Conservation (phyloP, 1,139 yeast genomes). For the Arxiozyma telluris region DNA sequence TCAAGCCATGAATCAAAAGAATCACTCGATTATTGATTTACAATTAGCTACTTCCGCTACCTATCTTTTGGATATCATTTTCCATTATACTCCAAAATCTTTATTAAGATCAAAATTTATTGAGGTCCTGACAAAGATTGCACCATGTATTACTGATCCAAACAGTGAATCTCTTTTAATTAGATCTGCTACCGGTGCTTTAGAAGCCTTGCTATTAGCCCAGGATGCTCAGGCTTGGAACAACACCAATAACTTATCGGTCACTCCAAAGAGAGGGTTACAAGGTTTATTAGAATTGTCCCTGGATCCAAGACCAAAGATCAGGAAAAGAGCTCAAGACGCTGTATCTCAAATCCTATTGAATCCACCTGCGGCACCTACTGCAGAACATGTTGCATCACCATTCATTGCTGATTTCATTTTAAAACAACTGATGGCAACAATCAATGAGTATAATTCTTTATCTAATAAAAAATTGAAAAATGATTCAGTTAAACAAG, state of each 20-base stretch:
- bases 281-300: constrained; percentile 73
- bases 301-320: constrained; percentile 87
- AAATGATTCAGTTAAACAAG: constrained; percentile 38
- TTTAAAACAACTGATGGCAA: constrained; percentile 36
- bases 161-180: constrained; percentile 78
- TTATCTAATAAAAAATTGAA: constrained; percentile 25
- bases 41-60: constrained; percentile 67
- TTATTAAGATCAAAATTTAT: constrained; percentile 65
- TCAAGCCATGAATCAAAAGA: constrained; percentile 50
- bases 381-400: constrained; percentile 69
- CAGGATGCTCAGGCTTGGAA: constrained; percentile 79
- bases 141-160: constrained; percentile 65
- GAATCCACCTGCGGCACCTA: constrained; percentile 76
- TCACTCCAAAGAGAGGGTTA: constrained; percentile 77
- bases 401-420: constrained; percentile 61
- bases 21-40: constrained; percentile 45
- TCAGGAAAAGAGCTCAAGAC: constrained; percentile 90
- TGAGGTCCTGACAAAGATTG: constrained; percentile 68
- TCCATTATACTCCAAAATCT: constrained; percentile 64
- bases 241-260: constrained; percentile 38
- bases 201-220: constrained; percentile 69
- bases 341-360: constrained; percentile 56
- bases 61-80: constrained; percentile 71
- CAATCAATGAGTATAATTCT: constrained; percentile 38
- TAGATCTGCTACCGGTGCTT: constrained; percentile 75